phyloP scores from a whole-genome alignment of 495 filamentous ascomycete species.

The Daldinia childiae region DNA sequence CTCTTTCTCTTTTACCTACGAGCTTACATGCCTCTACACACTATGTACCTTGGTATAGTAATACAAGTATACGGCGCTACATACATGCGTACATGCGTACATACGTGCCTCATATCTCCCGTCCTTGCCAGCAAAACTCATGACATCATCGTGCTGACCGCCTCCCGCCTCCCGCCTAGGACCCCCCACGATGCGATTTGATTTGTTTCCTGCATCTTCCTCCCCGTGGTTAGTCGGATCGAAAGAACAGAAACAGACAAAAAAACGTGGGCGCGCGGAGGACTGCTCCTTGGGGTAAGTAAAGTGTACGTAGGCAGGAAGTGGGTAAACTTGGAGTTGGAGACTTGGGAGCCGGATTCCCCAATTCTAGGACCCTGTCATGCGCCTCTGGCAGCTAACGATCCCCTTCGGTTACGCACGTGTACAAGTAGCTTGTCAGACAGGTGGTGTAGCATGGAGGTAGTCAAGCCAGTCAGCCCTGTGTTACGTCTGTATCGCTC shows the following conservation, averaged over 20 bases:
- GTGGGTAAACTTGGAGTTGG: no score
- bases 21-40: no score
- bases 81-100: neutral
- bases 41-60: no score
- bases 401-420: neutral
- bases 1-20: no score
- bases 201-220: neutral
- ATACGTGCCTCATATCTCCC: neutral
- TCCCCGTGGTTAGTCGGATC: neutral
- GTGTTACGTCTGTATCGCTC: neutral
- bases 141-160: constrained; percentile 43
- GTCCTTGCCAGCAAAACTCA: constrained; percentile 5
- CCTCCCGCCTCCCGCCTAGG: neutral
- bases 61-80: no score
- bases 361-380: neutral
- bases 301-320: neutral
- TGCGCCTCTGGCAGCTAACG: constrained; percentile 1
- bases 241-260: no score
- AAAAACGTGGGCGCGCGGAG: neutral
- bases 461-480: neutral
- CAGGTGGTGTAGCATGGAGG: neutral
- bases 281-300: neutral
- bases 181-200: neutral
- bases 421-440: neutral
- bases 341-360: neutral